phyloP scores from a whole-genome alignment of 495 filamentous ascomycete genomes.

The Podospora sp. region DNA sequence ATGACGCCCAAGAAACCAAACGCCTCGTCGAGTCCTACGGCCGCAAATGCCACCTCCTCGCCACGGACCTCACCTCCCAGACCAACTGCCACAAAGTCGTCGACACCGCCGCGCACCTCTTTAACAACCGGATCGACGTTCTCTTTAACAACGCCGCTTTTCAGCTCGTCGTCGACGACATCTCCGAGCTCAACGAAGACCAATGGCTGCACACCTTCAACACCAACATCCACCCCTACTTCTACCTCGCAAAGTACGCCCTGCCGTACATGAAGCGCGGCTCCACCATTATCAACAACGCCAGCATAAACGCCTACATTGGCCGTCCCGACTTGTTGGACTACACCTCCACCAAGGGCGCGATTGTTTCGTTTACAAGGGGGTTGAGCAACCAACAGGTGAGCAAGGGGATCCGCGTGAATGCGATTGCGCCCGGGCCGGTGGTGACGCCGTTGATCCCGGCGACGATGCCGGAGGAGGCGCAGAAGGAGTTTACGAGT shows the following conservation, averaged over 20 bases:
- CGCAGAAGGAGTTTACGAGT: slow-evolving; percentile 71
- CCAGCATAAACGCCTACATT: slow-evolving; percentile 79
- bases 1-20: slow-evolving; percentile 76
- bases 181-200: slow-evolving; percentile 73
- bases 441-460: slow-evolving; percentile 86
- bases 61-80: slow-evolving; percentile 62
- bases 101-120: slow-evolving; percentile 61
- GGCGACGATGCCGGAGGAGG: slow-evolving; percentile 70
- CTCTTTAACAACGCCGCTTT: slow-evolving; percentile 80
- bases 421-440: slow-evolving; percentile 78
- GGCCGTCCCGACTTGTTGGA: slow-evolving; percentile 82
- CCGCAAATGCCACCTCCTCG: slow-evolving; percentile 59
- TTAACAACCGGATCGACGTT: slow-evolving; percentile 70
- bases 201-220: slow-evolving; percentile 79
- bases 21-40: slow-evolving; percentile 66
- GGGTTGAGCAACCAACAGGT: slow-evolving; percentile 76
- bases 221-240: slow-evolving; percentile 75
- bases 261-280: slow-evolving; percentile 77
- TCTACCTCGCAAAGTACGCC: slow-evolving; percentile 76
- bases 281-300: slow-evolving; percentile 81
- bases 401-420: slow-evolving; percentile 75
- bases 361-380: slow-evolving; percentile 79
- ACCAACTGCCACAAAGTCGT: slow-evolving; percentile 73
- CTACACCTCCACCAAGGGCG: slow-evolving; percentile 83
- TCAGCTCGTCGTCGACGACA: slow-evolving; percentile 74